These are phyloP conservation scores for Didymosphaeria variabile DNA, from an alignment of 2,329 filamentous ascomycete species.

Conservation along the genomic window DNA sequence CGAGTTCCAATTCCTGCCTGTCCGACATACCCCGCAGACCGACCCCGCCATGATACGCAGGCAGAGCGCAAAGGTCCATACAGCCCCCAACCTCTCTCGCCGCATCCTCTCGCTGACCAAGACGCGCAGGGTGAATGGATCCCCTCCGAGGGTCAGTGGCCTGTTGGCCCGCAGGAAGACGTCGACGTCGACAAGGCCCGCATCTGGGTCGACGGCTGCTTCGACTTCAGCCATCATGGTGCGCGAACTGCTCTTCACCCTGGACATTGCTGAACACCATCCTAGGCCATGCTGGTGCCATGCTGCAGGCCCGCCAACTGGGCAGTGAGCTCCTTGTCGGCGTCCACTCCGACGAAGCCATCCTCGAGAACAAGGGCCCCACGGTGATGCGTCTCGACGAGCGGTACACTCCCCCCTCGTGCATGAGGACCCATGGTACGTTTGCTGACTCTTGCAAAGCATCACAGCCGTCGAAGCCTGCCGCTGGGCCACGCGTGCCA, in stretches of 20 bases:
- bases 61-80: slow-evolving; percentile 47
- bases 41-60: slow-evolving; percentile 40
- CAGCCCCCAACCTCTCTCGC: neutral
- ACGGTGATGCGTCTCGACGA: slow-evolving; percentile 96
- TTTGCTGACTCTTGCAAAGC: slow-evolving; percentile 54
- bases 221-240: slow-evolving; percentile 99
- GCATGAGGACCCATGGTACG: neutral
- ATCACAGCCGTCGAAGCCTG: slow-evolving; percentile 92
- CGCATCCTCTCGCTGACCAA: slow-evolving; percentile 13
- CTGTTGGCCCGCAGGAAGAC: slow-evolving; percentile 71
- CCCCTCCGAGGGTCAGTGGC: slow-evolving; percentile 66
- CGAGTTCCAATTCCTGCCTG: neutral
- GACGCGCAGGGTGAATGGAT: slow-evolving; percentile 50
- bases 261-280: slow-evolving; percentile 12
- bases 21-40: slow-evolving; percentile 1
- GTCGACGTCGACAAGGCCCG: slow-evolving; percentile 70
- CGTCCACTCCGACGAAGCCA: slow-evolving; percentile 94
- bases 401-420: slow-evolving; percentile 61
- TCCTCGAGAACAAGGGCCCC: slow-evolving; percentile 95
- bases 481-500: slow-evolving; percentile 87
- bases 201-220: slow-evolving; percentile 98
- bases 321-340: slow-evolving; percentile 90
- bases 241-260: slow-evolving; percentile 20
- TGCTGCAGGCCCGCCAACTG: slow-evolving; percentile 92
- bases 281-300: slow-evolving; percentile 90